phyloP scores from a whole-genome alignment of 2,329 filamentous ascomycete genomes.

The Byssochlamys sp. region DNA sequence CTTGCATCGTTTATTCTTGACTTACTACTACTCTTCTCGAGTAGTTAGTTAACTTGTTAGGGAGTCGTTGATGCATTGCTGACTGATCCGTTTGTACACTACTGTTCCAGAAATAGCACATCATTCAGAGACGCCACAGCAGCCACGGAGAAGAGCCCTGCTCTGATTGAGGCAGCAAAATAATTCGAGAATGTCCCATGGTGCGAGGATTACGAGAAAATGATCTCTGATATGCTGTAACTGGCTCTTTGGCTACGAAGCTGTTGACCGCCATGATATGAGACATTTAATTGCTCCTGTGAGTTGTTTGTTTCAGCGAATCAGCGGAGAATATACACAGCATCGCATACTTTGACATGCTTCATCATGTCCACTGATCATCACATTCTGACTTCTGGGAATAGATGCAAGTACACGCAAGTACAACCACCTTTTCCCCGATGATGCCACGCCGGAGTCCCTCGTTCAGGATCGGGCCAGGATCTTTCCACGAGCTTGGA shows the following conservation, averaged over 20 bases:
- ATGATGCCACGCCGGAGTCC: constrained; percentile 35
- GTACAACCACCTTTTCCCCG: constrained; percentile 50
- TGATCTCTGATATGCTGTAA: constrained; percentile 19
- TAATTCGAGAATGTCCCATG: constrained; percentile 10
- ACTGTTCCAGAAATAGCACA: neutral
- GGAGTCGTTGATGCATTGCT: neutral
- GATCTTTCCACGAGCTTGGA: constrained; percentile 42
- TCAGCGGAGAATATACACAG: neutral
- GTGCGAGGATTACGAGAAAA: constrained; percentile 18
- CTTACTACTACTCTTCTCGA: too few relatives aligned
- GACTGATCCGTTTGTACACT: neutral
- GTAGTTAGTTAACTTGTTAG: too few relatives aligned
- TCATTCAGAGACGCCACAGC: neutral
- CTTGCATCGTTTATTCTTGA: too few relatives aligned
- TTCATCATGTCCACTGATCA: neutral
- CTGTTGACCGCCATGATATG: neutral
- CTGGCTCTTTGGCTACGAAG: neutral
- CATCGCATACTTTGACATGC: neutral
- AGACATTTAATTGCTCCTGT: neutral
- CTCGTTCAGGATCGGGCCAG: constrained; percentile 33
- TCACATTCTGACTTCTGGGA: neutral
- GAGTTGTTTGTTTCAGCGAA: neutral
- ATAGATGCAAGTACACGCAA: constrained; percentile 42
- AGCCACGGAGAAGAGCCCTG: constrained; percentile 4
- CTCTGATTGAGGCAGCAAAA: constrained; percentile 7